Evolutionary conservation across 2,329 filamentous ascomycete genomes (phyloP).

Genomic region (Arachnomyces sp.): DNA sequence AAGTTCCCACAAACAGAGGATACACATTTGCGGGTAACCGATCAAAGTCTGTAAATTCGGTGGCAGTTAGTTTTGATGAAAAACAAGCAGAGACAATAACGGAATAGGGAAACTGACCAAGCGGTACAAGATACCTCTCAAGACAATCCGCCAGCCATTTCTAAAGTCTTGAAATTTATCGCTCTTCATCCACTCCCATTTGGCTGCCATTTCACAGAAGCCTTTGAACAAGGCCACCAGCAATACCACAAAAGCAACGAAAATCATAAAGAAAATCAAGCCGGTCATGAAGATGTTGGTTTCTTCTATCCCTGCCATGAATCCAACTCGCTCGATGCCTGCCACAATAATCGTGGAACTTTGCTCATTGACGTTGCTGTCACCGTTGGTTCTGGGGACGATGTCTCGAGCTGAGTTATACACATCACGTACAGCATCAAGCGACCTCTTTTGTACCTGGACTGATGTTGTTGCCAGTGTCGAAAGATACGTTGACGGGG

Average conservation of each 20-base stretch:
- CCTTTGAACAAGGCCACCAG: slow-evolving; percentile 73
- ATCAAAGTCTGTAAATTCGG: slow-evolving; percentile 56
- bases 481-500: slow-evolving; percentile 69
- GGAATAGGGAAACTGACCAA: slow-evolving; percentile 39
- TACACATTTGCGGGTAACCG: slow-evolving; percentile 82
- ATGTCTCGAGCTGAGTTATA: slow-evolving; percentile 34
- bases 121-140: slow-evolving; percentile 91
- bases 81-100: not conserved
- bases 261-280: slow-evolving; percentile 78
- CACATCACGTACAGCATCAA: slow-evolving; percentile 29
- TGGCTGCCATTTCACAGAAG: slow-evolving; percentile 67
- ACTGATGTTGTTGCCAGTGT: slow-evolving; percentile 69
- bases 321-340: slow-evolving; percentile 84
- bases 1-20: slow-evolving; percentile 90
- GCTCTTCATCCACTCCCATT: slow-evolving; percentile 67
- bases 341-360: slow-evolving; percentile 50
- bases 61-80: slow-evolving; percentile 2
- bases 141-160: slow-evolving; percentile 83
- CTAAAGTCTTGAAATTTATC: slow-evolving; percentile 91
- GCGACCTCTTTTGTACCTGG: slow-evolving; percentile 66
- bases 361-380: slow-evolving; percentile 46
- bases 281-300: slow-evolving; percentile 94
- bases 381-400: slow-evolving; percentile 46
- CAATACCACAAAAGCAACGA: slow-evolving; percentile 67
- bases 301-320: slow-evolving; percentile 72